These are phyloP conservation scores for Isoetes engelmannii DNA, from an alignment of 83 land plant genomes.

Conservation along the genomic window DNA sequence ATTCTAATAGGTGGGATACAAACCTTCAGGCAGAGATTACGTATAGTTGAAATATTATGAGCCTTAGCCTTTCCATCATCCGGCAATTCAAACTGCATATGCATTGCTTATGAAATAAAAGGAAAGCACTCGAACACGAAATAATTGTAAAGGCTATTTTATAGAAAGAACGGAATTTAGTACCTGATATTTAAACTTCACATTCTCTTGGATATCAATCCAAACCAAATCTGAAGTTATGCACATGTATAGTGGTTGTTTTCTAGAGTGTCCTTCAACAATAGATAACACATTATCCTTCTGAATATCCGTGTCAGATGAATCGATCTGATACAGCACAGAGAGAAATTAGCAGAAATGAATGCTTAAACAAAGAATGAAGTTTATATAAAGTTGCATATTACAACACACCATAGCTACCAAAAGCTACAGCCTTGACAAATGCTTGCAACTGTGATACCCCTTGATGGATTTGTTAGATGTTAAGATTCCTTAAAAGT, in stretches of 20 bases:
- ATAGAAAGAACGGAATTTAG: neutral
- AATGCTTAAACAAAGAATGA: too few relatives aligned
- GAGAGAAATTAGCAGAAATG: neutral
- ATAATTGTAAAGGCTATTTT: too few relatives aligned
- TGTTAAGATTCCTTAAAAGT: too few relatives aligned
- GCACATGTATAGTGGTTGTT: slow-evolving; percentile 36
- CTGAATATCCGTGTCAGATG: slow-evolving; percentile 22
- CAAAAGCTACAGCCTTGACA: too few relatives aligned
- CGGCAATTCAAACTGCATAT: slow-evolving; percentile 77
- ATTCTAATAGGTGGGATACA: slow-evolving; percentile 1
- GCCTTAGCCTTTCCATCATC: slow-evolving; percentile 53
- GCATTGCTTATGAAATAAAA: too few relatives aligned
- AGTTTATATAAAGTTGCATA: too few relatives aligned
- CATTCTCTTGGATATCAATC: slow-evolving; percentile 69
- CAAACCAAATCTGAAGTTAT: slow-evolving; percentile 70
- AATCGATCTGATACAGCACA: neutral
- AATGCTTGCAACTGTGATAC: too few relatives aligned
- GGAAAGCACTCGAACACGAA: too few relatives aligned
- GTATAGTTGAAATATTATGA: slow-evolving; percentile 63
- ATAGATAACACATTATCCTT: too few relatives aligned
- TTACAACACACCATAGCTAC: too few relatives aligned
- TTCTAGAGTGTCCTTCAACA: too few relatives aligned
- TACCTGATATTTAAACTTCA: slow-evolving; percentile 89
- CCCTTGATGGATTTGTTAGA: too few relatives aligned
- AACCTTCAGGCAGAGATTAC: slow-evolving; percentile 93